Conservation (phyloP, 139 green algal species). For the Tetradesmus lagerheimii region DNA sequence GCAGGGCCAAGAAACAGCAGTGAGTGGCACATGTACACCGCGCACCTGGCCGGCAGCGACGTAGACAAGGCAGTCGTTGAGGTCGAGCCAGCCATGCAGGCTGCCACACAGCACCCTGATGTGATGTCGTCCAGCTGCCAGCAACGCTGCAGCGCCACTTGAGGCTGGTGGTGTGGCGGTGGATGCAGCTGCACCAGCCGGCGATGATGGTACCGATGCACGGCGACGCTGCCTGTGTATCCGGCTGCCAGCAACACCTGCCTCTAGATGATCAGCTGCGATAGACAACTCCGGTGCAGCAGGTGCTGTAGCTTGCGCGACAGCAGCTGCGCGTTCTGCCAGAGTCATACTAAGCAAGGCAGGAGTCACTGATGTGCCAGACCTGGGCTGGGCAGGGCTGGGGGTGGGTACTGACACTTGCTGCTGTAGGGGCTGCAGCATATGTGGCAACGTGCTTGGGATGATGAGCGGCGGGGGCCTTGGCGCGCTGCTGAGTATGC, state of each 20-base stretch:
- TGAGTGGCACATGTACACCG: too few species aligned
- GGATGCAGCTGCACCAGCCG: not conserved
- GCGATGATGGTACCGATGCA: not conserved
- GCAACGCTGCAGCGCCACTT: not conserved
- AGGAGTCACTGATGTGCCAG: conserved; percentile 16
- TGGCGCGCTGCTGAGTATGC: not conserved
- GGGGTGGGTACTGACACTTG: not conserved
- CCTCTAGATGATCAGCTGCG: not conserved
- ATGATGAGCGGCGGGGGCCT: conserved; percentile 15
- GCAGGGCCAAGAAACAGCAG: not conserved
- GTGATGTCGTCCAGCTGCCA: conserved; percentile 9
- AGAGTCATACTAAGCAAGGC: conserved; percentile 18
- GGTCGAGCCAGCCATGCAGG: conserved; percentile 24
- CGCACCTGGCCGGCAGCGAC: not conserved
- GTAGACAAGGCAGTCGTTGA: not conserved
- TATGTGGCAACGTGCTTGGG: not conserved
- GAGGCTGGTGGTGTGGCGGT: not conserved
- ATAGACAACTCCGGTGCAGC: not conserved
- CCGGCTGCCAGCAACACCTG: not conserved
- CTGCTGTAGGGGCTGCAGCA: conserved; percentile 14
- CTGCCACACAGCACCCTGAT: conserved; percentile 28
- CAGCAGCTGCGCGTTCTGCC: not conserved
- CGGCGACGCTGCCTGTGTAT: not conserved
- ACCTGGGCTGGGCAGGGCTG: not conserved
- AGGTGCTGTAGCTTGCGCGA: not conserved